A percentile compares a stretch with the other conserved stretches of the same genome.
These are phyloP conservation scores for Penicillium aurantiogriseum DNA, from an alignment of 2,329 filamentous ascomycete species.

Conservation along the genomic window DNA sequence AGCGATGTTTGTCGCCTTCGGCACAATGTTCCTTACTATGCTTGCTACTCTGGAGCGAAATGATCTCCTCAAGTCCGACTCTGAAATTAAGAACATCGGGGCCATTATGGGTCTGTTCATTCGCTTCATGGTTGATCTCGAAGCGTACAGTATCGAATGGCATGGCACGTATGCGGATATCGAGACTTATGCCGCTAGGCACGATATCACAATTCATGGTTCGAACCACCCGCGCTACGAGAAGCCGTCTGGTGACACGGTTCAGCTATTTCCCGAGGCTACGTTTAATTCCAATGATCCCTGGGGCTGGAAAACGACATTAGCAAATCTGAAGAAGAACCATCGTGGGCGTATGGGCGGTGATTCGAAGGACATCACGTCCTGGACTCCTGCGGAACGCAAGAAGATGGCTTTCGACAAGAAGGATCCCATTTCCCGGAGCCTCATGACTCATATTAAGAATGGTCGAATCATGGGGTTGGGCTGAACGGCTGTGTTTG, in stretches of 20 bases:
- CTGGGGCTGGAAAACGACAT: constrained; percentile 4
- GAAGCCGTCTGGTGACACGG: constrained; percentile 11
- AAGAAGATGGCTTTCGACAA: constrained; percentile 32
- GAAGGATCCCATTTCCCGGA: constrained; percentile 40
- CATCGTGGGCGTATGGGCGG: constrained; percentile 33
- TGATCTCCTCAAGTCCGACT: constrained; percentile 33
- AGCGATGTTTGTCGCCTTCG: background rate
- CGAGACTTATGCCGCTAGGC: constrained; percentile 20
- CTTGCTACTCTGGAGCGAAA: constrained; percentile 39
- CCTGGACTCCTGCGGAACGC: constrained; percentile 34
- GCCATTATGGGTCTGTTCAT: constrained; percentile 42
- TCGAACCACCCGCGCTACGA: constrained; percentile 22
- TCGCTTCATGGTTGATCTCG: background rate
- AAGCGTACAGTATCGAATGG: background rate
- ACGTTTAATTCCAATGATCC: constrained; percentile 6
- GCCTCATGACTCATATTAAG: constrained; percentile 39
- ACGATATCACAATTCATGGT: constrained; percentile 14
- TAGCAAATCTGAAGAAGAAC: background rate
- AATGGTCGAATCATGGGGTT: constrained; percentile 34
- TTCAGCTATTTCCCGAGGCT: constrained; percentile 25
- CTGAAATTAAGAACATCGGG: constrained; percentile 40
- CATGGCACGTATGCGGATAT: constrained; percentile 5
- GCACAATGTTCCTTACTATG: constrained; percentile 39
- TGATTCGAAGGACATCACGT: constrained; percentile 40
- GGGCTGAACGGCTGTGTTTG: background rate